Percentiles rank a stretch among this genome's conserved stretches.
Conservation (phyloP, 2,329 filamentous ascomycete species). For the Eutypella sp. region DNA sequence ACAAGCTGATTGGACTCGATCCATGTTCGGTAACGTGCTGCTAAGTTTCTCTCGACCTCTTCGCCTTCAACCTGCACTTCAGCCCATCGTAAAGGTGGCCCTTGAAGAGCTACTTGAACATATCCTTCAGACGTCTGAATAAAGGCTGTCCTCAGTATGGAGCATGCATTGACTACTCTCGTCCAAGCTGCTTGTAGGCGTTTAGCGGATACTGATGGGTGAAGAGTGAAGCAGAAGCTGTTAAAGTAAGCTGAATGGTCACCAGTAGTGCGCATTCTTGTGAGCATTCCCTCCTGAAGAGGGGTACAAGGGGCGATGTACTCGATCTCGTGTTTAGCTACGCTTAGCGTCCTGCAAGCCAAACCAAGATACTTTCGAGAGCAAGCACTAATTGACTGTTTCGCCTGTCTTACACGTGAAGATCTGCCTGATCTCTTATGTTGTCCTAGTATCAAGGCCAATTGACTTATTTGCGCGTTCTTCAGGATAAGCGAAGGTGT, state of each 20-base stretch:
- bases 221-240: constrained; percentile 59
- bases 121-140: constrained; percentile 69
- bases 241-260: constrained; percentile 68
- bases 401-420: constrained; percentile 39
- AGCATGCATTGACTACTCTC: constrained; percentile 42
- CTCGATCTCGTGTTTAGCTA: constrained; percentile 55
- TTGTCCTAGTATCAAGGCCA: constrained; percentile 34
- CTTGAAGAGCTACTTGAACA: constrained; percentile 63
- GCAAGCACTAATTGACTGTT: constrained; percentile 59
- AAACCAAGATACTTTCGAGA: constrained; percentile 53
- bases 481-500: constrained; percentile 65
- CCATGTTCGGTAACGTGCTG: constrained; percentile 45
- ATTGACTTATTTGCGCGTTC: constrained; percentile 46
- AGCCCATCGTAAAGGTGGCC: constrained; percentile 38
- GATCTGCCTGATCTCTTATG: constrained; percentile 8
- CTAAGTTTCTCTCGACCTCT: constrained; percentile 28
- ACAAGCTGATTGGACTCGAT: constrained; percentile 43
- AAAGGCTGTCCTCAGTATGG: constrained; percentile 71
- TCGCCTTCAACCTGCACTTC: constrained; percentile 25
- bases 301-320: constrained; percentile 78
- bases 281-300: constrained; percentile 81
- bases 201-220: constrained; percentile 35
- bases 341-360: constrained; percentile 47
- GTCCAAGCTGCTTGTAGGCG: constrained; percentile 55
- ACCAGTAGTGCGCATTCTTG: constrained; percentile 55